These are phyloP conservation scores for Cryomyces minteri DNA, from an alignment of 495 filamentous ascomycete species.

Conservation along the genomic window DNA sequence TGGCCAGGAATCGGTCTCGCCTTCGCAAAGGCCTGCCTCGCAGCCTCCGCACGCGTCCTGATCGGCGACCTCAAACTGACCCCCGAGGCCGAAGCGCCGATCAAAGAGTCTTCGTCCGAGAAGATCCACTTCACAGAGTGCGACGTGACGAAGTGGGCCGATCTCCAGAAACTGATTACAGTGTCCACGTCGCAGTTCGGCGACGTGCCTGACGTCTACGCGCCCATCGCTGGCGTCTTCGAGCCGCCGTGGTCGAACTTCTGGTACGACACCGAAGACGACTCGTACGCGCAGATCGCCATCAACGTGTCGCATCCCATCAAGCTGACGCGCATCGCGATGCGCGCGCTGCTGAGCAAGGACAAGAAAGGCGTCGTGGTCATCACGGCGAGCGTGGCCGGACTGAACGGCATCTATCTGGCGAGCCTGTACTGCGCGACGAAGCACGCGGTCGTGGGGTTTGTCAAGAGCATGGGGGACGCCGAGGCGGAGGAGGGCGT, in stretches of 20 bases:
- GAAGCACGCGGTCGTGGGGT: constrained; percentile 21
- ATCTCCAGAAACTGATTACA: constrained; percentile 14
- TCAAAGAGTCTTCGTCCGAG: constrained; percentile 5
- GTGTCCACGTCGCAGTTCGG: constrained; percentile 14
- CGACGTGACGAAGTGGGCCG: constrained; percentile 18
- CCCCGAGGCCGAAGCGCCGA: constrained; percentile 9
- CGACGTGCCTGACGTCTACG: constrained; percentile 18
- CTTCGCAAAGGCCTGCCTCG: constrained; percentile 12
- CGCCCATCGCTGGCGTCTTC: constrained; percentile 18
- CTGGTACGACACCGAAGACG: constrained; percentile 16
- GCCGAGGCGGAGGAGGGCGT: constrained; percentile 16
- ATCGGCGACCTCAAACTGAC: constrained; percentile 18
- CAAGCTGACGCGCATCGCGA: constrained; percentile 21
- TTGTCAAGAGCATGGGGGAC: constrained; percentile 16
- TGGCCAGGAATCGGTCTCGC: constrained; percentile 14
- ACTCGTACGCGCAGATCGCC: constrained; percentile 11
- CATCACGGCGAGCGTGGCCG: constrained; percentile 13
- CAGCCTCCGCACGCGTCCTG: constrained; percentile 12
- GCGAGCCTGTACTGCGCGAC: constrained; percentile 18
- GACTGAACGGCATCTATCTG: constrained; percentile 9
- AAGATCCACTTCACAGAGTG: constrained; percentile 14
- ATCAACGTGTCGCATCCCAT: constrained; percentile 19
- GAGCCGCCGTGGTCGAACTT: constrained; percentile 18
- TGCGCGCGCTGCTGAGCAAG: constrained; percentile 13
- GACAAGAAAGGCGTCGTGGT: constrained; percentile 17